A percentile compares a stretch with the other conserved stretches of the same genome.
Evolutionary conservation across 1,139 yeast genomes (phyloP).

Genomic region (Hanseniaspora sp.): DNA sequence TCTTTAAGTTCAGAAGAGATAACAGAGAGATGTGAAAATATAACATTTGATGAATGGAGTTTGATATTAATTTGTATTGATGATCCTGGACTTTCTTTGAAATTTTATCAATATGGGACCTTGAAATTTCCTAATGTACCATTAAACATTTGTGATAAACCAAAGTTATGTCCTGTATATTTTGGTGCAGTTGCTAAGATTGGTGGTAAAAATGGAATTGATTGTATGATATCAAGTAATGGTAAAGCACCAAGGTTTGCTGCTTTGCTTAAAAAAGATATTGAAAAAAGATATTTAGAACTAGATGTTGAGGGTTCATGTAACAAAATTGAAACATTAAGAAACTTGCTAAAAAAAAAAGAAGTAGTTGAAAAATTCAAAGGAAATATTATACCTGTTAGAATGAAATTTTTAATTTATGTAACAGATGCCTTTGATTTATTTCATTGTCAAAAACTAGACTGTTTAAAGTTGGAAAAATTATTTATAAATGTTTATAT

Average conservation of each 20-base stretch:
- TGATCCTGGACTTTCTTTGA: slow-evolving; percentile 22
- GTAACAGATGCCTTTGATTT: slow-evolving; percentile 27
- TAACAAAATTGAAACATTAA: slow-evolving; percentile 22
- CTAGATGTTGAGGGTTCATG: slow-evolving; percentile 23
- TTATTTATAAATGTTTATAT: slow-evolving; percentile 19
- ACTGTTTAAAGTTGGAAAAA: slow-evolving; percentile 20
- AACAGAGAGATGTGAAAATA: background rate
- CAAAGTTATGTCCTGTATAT: slow-evolving; percentile 29
- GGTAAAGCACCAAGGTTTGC: slow-evolving; percentile 29
- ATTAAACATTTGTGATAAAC: slow-evolving; percentile 30
- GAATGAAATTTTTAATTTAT: slow-evolving; percentile 28
- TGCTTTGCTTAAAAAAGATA: slow-evolving; percentile 26
- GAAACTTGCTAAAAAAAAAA: slow-evolving; percentile 21
- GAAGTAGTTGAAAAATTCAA: slow-evolving; percentile 17
- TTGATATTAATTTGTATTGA: slow-evolving; percentile 27
- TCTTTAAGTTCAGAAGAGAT: background rate
- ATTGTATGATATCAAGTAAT: slow-evolving; percentile 28
- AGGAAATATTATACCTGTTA: slow-evolving; percentile 20
- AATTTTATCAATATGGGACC: slow-evolving; percentile 23
- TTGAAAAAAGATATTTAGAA: slow-evolving; percentile 19
- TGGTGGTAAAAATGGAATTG: slow-evolving; percentile 21
- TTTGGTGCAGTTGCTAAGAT: slow-evolving; percentile 28
- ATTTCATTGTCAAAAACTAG: slow-evolving; percentile 22
- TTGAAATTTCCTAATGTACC: slow-evolving; percentile 22
- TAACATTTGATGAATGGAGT: slow-evolving; percentile 20